Percentiles rank a stretch among this genome's conserved stretches.
phyloP scores from a whole-genome alignment of 2,329 filamentous ascomycete genomes.

The Ophiostoma quercus region DNA sequence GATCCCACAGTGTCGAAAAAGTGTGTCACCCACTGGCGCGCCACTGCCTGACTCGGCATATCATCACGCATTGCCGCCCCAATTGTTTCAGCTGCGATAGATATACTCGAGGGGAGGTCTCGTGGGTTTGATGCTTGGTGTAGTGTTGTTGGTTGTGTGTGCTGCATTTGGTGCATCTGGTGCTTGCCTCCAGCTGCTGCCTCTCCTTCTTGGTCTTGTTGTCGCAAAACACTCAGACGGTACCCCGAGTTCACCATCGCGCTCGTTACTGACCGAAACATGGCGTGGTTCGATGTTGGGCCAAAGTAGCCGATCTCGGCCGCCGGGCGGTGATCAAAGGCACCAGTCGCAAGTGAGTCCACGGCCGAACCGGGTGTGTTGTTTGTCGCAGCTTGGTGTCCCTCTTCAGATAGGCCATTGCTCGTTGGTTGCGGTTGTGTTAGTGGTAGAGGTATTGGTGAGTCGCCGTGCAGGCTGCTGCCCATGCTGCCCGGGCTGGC shows the following conservation, averaged over 20 bases:
- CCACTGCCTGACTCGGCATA: neutral
- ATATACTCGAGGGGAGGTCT: neutral
- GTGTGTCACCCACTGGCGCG: neutral
- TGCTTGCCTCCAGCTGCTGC: neutral
- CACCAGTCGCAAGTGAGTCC: neutral
- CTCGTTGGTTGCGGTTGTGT: neutral
- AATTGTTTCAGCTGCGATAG: neutral
- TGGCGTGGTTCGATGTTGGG: neutral
- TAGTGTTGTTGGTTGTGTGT: neutral
- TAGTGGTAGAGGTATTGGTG: neutral
- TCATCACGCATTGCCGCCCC: neutral
- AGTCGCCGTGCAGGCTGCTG: neutral
- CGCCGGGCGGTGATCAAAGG: neutral
- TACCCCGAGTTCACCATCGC: neutral
- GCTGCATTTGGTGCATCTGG: neutral
- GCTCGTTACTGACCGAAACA: neutral
- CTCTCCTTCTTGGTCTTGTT: neutral
- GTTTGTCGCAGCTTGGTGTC: neutral
- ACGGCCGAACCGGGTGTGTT: neutral
- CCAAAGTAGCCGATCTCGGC: neutral
- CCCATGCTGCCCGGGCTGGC: neutral
- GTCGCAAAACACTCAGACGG: neutral
- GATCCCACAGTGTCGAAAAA: neutral
- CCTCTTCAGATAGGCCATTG: neutral
- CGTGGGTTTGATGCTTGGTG: neutral